Evolutionary conservation across 192 early-diverging fungal species (phyloP).

Genomic region (Coemansia sp.): DNA sequence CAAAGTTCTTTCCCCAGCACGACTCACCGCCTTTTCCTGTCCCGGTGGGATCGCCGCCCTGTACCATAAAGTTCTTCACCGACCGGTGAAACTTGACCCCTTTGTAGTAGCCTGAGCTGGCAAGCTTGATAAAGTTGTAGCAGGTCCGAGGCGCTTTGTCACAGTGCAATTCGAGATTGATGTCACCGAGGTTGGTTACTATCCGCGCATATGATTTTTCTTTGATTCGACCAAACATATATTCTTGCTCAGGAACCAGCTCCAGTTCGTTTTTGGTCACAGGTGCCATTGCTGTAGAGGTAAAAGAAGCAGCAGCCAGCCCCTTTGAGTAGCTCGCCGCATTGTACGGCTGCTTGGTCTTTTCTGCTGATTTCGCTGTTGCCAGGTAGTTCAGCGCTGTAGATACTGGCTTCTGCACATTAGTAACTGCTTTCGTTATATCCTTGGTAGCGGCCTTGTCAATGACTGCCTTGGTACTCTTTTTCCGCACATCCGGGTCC

Average conservation of each 20-base stretch:
- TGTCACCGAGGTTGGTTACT: slow-evolving; percentile 66
- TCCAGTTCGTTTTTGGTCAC: slow-evolving; percentile 70
- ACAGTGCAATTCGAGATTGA: slow-evolving; percentile 39
- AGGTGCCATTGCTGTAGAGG: slow-evolving; percentile 78
- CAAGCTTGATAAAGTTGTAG: slow-evolving; percentile 89
- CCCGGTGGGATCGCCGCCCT: slow-evolving; percentile 96
- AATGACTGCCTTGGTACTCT: slow-evolving; percentile 9
- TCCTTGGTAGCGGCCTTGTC: slow-evolving; percentile 9
- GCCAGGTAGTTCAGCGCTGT: slow-evolving; percentile 8
- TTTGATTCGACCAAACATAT: slow-evolving; percentile 84
- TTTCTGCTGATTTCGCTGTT: slow-evolving; percentile 48
- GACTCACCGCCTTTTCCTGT: slow-evolving; percentile 88
- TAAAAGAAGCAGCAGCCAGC: slow-evolving; percentile 75
- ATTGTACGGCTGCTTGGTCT: slow-evolving; percentile 61
- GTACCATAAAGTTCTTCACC: slow-evolving; percentile 94
- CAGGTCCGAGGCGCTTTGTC: slow-evolving; percentile 78
- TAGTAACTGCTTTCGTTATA: neutral
- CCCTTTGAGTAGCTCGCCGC: slow-evolving; percentile 84
- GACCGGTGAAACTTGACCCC: slow-evolving; percentile 80
- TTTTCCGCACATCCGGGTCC: slow-evolving; percentile 47
- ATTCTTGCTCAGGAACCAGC: slow-evolving; percentile 78
- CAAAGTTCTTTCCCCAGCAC: slow-evolving; percentile 63
- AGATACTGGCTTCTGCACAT: slow-evolving; percentile 5
- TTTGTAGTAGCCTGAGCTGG: slow-evolving; percentile 75
- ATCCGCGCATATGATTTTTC: slow-evolving; percentile 76